Percentiles rank a stretch among this genome's conserved stretches.
phyloP scores from a whole-genome alignment of 2,329 filamentous ascomycete genomes.

The Cyphellophora europaea region DNA sequence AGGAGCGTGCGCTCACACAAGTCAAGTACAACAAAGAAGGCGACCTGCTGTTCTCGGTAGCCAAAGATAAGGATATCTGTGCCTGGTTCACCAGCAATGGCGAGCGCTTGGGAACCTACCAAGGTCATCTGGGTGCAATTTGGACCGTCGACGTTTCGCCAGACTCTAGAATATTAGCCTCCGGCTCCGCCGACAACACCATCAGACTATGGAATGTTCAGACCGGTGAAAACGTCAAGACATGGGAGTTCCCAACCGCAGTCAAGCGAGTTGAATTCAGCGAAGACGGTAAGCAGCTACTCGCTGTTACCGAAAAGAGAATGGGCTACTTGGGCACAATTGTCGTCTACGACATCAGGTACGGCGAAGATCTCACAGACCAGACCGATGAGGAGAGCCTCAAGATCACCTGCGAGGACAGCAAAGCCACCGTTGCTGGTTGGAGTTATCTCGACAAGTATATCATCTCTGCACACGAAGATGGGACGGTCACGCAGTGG shows the following conservation, averaged over 20 bases:
- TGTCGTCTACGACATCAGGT: constrained; percentile 80
- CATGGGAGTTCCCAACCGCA: constrained; percentile 93
- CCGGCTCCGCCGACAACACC: constrained; percentile 95
- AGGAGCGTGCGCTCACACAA: constrained; percentile 90
- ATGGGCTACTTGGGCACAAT: constrained; percentile 95
- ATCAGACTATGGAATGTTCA: constrained; percentile 95
- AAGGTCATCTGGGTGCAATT: constrained; percentile 93
- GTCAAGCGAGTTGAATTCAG: constrained; percentile 98
- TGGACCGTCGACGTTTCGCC: constrained; percentile 98
- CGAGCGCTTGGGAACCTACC: constrained; percentile 92
- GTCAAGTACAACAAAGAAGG: constrained; percentile 94
- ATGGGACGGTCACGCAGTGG: constrained; percentile 83
- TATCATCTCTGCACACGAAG: constrained; percentile 96
- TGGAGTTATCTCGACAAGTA: constrained; percentile 93
- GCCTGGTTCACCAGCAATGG: constrained; percentile 97
- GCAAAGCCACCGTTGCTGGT: constrained; percentile 93
- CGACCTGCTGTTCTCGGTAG: constrained; percentile 90
- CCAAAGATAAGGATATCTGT: constrained; percentile 95
- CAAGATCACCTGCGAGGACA: constrained; percentile 87
- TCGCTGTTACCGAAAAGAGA: constrained; percentile 96
- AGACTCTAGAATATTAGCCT: constrained; percentile 82
- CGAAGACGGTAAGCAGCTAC: constrained; percentile 79
- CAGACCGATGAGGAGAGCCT: constrained; percentile 76
- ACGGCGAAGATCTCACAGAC: constrained; percentile 64
- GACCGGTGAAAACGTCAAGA: constrained; percentile 86